phyloP scores from a whole-genome alignment of 495 filamentous ascomycete species.

The Penicillium lagena region DNA sequence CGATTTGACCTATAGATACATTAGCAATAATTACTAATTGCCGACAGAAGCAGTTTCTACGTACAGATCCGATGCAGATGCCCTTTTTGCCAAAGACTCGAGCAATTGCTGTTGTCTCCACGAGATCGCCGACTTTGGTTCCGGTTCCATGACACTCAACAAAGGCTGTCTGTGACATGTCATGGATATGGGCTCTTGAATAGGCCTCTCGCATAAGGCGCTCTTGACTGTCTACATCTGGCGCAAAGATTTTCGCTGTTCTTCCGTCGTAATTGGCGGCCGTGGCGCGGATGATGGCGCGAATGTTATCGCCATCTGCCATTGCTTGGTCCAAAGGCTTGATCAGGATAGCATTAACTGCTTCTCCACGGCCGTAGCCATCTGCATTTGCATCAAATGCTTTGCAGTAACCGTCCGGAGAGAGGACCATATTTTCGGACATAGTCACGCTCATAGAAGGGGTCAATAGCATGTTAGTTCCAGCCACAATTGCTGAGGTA shows the following conservation, averaged over 20 bases:
- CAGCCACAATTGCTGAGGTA: constrained; percentile 29
- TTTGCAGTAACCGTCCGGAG: constrained; percentile 28
- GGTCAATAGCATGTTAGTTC: constrained; percentile 30
- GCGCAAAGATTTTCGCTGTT: background rate
- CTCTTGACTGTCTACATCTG: constrained; percentile 5
- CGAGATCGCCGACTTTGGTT: constrained; percentile 27
- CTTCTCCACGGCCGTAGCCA: background rate
- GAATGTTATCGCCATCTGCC: constrained; percentile 22
- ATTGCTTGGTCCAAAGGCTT: constrained; percentile 25
- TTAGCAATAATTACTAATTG: constrained; percentile 2
- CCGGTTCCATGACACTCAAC: constrained; percentile 20
- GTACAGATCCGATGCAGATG: constrained; percentile 1
- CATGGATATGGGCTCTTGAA: constrained; percentile 9
- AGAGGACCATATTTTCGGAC: constrained; percentile 16
- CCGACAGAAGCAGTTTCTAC: background rate
- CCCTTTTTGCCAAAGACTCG: no score
- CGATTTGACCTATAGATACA: constrained; percentile 38
- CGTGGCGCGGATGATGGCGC: constrained; percentile 31
- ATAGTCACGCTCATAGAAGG: constrained; percentile 21
- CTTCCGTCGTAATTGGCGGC: constrained; percentile 27
- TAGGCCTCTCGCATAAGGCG: constrained; percentile 21
- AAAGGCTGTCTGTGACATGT: constrained; percentile 11
- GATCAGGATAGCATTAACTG: constrained; percentile 6
- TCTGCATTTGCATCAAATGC: constrained; percentile 46
- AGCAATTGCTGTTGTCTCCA: constrained; percentile 36